Base-by-base conservation (phyloP, 106 monocot species). In the Dendrobium officinale region DNA sequence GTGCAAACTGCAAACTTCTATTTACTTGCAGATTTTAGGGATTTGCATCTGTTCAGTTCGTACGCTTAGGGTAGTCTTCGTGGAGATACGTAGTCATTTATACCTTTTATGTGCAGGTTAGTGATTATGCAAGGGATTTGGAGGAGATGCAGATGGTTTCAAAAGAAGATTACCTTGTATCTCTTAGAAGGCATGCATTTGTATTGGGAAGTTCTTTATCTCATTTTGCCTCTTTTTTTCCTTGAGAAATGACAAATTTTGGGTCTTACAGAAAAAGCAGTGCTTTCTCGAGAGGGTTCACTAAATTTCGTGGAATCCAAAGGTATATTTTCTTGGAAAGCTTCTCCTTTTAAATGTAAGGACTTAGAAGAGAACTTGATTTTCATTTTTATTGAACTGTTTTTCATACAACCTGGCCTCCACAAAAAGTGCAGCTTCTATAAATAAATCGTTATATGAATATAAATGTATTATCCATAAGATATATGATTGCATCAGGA, bases 91-190 rank as follows among this genome's bases (percentile, higher is more conserved):
- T 66, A 66, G 24, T 66, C 22, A 22, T 66, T 66, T 66, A 33
- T 70, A 17, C 33, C 10, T 16, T 72, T 24, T 47, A 58, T 72
- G 20, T 85, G 59, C 85, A 98, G 98, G 95, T 98, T 43, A 95
- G 85, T 58, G 98, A 98, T 75, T 98, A 98, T 88, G 84, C 92
- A 43, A 92, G 95, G 90, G 98, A 98, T 91, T 86, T 98, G 81
- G 95, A 98, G 84, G 94, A 98, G 85, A 98, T 98, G 98, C 92
- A 98, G 61, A 87, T 87, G 86, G 81, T 98, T 24, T 92, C 98
- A 59, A 98, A 95, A 76, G 98, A 98, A 84, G 98, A 98, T 11
- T 95, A 95, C 86, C 91, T 98, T 77, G 92, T 92, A 55, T 95
- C 98, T 75, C 92, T 98, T 75, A 95, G 98, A 92, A 98, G 98